Percentiles rank a stretch among this genome's conserved stretches.
Conservation (phyloP, 75 land plant genomes). For the Chamaecyparis obtusa region DNA sequence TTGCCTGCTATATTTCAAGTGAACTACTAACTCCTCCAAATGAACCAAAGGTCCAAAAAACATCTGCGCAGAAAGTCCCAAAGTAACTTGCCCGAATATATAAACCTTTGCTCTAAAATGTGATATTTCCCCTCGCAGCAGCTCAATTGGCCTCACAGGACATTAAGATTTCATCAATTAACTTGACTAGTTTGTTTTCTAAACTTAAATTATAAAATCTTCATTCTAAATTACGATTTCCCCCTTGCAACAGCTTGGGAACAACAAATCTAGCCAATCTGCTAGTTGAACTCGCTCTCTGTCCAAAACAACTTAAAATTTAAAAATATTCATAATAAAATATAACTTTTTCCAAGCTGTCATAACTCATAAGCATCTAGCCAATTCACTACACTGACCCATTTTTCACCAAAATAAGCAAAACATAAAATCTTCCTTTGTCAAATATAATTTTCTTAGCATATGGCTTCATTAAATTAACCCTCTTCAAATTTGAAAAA, state of each 20-base stretch:
- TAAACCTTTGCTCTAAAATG: not conserved
- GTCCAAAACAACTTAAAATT: too few relatives aligned
- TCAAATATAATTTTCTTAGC: not conserved
- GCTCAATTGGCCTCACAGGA: not conserved
- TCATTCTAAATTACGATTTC: too few relatives aligned
- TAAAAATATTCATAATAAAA: too few relatives aligned
- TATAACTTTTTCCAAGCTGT: too few relatives aligned
- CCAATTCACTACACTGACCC: too few relatives aligned
- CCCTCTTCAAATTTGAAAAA: not conserved
- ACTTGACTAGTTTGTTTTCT: too few relatives aligned
- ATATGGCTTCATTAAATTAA: not conserved
- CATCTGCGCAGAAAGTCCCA: not conserved
- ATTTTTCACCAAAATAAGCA: not conserved
- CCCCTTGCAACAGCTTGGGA: too few relatives aligned
- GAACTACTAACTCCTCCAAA: not conserved
- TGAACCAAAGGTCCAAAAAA: not conserved
- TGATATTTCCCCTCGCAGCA: not conserved
- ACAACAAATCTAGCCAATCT: not conserved
- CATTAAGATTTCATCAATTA: too few relatives aligned
- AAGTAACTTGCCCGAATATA: not conserved
- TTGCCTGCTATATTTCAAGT: not conserved
- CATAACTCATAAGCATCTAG: too few relatives aligned
- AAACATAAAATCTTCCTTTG: not conserved
- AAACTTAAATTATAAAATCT: too few relatives aligned
- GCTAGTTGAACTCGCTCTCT: not conserved